These are phyloP conservation scores for Hibiscus tridactylites DNA, from an alignment of 345 rosid genomes.

Conservation along the genomic window DNA sequence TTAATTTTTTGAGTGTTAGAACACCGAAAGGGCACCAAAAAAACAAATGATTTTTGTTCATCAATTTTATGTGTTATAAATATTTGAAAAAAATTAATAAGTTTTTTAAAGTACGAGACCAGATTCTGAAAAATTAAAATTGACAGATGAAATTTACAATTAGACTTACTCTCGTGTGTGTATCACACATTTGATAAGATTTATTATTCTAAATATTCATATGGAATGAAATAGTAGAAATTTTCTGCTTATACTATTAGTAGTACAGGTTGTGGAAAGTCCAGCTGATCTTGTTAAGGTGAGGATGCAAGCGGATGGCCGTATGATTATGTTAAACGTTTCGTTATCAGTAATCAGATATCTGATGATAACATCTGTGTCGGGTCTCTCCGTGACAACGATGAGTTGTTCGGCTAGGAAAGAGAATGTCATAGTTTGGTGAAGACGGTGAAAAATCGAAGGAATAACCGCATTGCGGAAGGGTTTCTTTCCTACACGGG, in stretches of 20 bases:
- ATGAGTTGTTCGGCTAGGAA: constrained; percentile 86
- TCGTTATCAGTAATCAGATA: constrained; percentile 43
- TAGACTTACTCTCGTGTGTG: too few relatives aligned
- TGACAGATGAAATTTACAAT: too few relatives aligned
- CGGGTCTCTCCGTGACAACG: constrained; percentile 65
- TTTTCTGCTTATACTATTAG: constrained; percentile 27
- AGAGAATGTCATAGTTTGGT: constrained; percentile 74
- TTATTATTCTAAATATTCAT: not conserved
- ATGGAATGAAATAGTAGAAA: not conserved
- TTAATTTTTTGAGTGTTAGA: too few relatives aligned
- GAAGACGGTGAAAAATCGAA: constrained; percentile 59
- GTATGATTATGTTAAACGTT: constrained; percentile 70
- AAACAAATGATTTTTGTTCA: too few relatives aligned
- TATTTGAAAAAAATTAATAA: too few relatives aligned
- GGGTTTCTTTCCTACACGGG: constrained; percentile 87
- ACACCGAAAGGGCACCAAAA: too few relatives aligned
- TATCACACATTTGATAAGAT: too few relatives aligned
- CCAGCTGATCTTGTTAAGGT: constrained; percentile 90
- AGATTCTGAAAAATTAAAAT: too few relatives aligned
- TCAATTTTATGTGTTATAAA: too few relatives aligned
- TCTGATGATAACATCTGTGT: constrained; percentile 66
- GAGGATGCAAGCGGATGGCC: constrained; percentile 85
- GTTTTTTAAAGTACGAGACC: too few relatives aligned
- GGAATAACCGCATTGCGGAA: constrained; percentile 75
- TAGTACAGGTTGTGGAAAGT: constrained; percentile 70